Evolutionary conservation across 2,329 filamentous ascomycete species (phyloP).

Genomic region (Fusarium protoensiforme): DNA sequence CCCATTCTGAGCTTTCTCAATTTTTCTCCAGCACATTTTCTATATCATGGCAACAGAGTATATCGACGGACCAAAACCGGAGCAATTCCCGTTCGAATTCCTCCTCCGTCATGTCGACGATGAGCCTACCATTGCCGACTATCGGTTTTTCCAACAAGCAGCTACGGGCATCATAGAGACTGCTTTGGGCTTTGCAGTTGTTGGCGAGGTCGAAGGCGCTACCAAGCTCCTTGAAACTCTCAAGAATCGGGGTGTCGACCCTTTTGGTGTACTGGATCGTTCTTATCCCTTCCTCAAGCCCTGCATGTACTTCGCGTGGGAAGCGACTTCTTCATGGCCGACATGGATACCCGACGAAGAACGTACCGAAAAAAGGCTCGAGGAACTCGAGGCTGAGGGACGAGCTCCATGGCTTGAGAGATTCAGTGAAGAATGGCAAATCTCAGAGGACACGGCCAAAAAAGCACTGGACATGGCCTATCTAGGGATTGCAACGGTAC

Average conservation of each 20-base stretch:
- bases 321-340: conserved; percentile 6
- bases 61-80: neutral
- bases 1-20: neutral
- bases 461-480: conserved; percentile 23
- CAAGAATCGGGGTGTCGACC: neutral
- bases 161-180: neutral
- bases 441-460: conserved; percentile 6
- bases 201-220: neutral
- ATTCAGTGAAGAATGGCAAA: conserved; percentile 3
- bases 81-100: conserved; percentile 2
- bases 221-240: conserved; percentile 9
- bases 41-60: neutral
- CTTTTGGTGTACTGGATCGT: neutral
- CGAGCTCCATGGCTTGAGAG: conserved; percentile 12
- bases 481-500: neutral
- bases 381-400: neutral
- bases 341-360: neutral
- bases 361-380: neutral
- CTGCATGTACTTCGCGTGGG: conserved; percentile 9
- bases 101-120: conserved; percentile 6
- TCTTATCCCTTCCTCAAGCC: conserved; percentile 1
- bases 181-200: neutral
- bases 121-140: conserved; percentile 5
- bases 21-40: neutral
- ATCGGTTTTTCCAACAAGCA: neutral